These are phyloP conservation scores for Colletotrichum trifolii DNA, from an alignment of 2,329 filamentous ascomycete species.

Conservation along the genomic window DNA sequence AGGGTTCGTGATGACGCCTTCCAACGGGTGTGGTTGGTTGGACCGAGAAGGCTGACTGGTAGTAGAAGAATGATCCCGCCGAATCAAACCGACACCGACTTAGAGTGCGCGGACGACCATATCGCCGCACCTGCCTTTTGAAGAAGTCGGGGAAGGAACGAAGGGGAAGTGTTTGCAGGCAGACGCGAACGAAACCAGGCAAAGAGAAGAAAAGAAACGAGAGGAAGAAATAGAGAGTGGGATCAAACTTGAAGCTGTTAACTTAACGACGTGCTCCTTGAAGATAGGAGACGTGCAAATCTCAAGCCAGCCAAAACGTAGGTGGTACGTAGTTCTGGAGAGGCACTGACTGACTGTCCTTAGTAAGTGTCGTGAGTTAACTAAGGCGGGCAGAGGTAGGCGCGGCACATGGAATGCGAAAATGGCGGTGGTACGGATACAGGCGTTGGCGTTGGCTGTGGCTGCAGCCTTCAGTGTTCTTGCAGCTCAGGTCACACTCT, in stretches of 20 bases:
- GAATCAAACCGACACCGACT: constrained; percentile 30
- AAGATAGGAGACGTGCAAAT: too few species aligned
- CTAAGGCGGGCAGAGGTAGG: constrained; percentile 16
- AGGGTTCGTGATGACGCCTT: neutral
- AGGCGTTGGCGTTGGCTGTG: constrained; percentile 31
- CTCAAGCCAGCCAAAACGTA: too few species aligned
- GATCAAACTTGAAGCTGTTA: neutral
- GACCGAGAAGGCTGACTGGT: constrained; percentile 2
- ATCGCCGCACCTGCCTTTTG: constrained; percentile 18
- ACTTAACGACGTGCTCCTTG: too few species aligned
- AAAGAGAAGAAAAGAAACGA: neutral
- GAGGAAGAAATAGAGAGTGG: neutral
- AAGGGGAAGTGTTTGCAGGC: neutral
- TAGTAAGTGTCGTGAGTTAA: neutral
- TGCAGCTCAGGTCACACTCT: constrained; percentile 37
- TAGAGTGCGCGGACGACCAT: constrained; percentile 21
- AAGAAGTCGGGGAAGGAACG: neutral
- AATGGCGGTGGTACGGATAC: neutral
- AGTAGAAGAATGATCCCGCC: constrained; percentile 8
- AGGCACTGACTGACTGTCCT: neutral
- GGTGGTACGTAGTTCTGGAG: neutral
- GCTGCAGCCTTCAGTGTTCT: constrained; percentile 32
- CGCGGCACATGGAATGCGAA: constrained; percentile 36
- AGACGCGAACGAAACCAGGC: constrained; percentile 3
- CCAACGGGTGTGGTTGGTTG: neutral